Evolutionary conservation across 2,329 filamentous ascomycete genomes (phyloP).

Genomic region (Diplodia scrobiculata): DNA sequence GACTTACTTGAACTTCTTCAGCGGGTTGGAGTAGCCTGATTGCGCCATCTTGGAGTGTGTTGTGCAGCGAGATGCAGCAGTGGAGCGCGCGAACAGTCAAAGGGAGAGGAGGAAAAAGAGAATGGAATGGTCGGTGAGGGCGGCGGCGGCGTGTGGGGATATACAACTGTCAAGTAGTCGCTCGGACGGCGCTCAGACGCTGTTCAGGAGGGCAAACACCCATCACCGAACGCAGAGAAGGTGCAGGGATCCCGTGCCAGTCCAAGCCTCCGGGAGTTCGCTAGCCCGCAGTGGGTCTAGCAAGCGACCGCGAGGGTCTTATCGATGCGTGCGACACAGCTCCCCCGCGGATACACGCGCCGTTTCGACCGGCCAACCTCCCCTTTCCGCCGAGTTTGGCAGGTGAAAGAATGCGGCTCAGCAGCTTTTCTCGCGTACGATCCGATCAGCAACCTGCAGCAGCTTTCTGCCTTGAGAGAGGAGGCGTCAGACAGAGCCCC

Average conservation of each 20-base stretch:
- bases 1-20: constrained; percentile 98
- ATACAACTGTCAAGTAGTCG: constrained; percentile 29
- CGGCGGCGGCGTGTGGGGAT: constrained; percentile 25
- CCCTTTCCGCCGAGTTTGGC: not conserved
- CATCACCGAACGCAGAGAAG: constrained; percentile 20
- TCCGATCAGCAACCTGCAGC: not conserved
- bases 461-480: not conserved
- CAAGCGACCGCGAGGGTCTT: constrained; percentile 1
- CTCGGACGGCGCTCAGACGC: constrained; percentile 28
- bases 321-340: constrained; percentile 1
- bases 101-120: constrained; percentile 26
- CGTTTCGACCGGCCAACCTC: not conserved
- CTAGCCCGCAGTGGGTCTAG: not conserved
- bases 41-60: constrained; percentile 71
- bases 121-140: constrained; percentile 25
- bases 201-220: constrained; percentile 25
- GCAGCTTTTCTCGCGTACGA: not conserved
- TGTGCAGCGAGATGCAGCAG: constrained; percentile 17
- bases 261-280: not conserved
- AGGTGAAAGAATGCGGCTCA: not conserved
- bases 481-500: not conserved
- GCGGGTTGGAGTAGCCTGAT: constrained; percentile 87
- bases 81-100: constrained; percentile 27
- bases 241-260: constrained; percentile 17
- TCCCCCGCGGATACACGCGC: not conserved